Percentiles rank a stretch among this genome's conserved stretches.
Conservation (phyloP, 257 asterid species). For the Oldenlandia corymbosa region DNA sequence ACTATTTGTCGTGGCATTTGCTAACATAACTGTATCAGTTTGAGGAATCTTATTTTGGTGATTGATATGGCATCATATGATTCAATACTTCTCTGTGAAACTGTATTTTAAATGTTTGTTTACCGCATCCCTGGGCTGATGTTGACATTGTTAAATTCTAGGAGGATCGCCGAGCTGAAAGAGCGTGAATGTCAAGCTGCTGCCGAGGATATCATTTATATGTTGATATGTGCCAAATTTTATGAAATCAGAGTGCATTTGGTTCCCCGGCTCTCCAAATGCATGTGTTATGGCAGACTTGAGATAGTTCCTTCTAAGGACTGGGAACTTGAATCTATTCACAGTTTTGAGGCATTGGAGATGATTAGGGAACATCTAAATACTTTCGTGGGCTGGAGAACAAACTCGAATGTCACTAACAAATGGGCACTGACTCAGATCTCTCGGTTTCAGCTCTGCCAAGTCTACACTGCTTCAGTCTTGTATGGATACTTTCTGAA, state of each 20-base stretch:
- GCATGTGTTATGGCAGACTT: conserved; percentile 58
- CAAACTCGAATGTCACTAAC: conserved; percentile 42
- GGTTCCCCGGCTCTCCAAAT: conserved; percentile 68
- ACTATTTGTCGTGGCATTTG: background rate
- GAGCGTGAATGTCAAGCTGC: conserved; percentile 48
- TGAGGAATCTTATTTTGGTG: background rate
- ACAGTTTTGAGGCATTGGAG: conserved; percentile 54
- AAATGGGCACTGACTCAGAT: conserved; percentile 53
- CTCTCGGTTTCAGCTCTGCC: conserved; percentile 43
- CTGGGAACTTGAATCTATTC: conserved; percentile 86
- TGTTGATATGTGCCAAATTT: conserved; percentile 47
- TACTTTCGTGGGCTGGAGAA: conserved; percentile 41
- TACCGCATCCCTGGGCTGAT: conserved; percentile 22
- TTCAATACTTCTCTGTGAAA: background rate
- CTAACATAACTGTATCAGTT: background rate
- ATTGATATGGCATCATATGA: background rate
- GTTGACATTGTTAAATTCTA: conserved; percentile 23
- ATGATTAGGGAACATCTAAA: conserved; percentile 70
- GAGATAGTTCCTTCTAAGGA: conserved; percentile 80
- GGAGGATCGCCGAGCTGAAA: conserved; percentile 70
- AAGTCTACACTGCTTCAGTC: conserved; percentile 57
- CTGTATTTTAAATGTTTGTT: background rate
- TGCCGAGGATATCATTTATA: conserved; percentile 73
- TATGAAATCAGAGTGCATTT: conserved; percentile 56
- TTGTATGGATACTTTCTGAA: conserved; percentile 75